phyloP scores from a whole-genome alignment of 2,329 filamentous ascomycete genomes.

The Epichloe typhina region DNA sequence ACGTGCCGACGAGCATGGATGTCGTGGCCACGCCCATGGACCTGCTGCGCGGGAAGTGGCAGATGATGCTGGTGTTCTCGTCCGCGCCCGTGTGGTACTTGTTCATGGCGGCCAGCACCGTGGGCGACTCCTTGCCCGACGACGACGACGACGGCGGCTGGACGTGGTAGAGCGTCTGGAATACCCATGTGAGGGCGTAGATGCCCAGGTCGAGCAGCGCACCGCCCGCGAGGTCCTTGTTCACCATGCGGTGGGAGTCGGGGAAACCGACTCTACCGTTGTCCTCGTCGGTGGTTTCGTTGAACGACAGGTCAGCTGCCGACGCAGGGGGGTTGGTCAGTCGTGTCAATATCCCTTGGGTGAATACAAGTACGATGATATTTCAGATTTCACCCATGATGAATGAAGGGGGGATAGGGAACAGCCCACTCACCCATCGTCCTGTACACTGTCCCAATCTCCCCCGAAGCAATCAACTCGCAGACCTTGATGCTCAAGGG shows the following conservation, averaged over 20 bases:
- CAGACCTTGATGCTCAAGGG: constrained; percentile 66
- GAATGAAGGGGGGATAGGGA: background rate
- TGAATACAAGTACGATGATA: too few relatives aligned
- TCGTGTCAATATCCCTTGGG: too few relatives aligned
- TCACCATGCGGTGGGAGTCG: constrained; percentile 64
- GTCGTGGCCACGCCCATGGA: constrained; percentile 63
- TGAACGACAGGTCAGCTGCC: constrained; percentile 48
- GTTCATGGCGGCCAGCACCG: constrained; percentile 54
- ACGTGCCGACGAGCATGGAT: constrained; percentile 45
- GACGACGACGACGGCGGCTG: constrained; percentile 36
- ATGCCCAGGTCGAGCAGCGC: constrained; percentile 75
- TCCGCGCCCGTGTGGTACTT: constrained; percentile 66
- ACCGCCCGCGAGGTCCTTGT: constrained; percentile 69
- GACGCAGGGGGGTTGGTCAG: background rate
- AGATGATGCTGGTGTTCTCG: constrained; percentile 63
- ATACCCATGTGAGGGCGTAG: constrained; percentile 82
- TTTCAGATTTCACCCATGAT: too few relatives aligned
- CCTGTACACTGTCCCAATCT: constrained; percentile 48
- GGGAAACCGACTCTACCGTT: constrained; percentile 39
- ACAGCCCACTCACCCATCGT: constrained; percentile 36
- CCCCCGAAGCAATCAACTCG: constrained; percentile 42
- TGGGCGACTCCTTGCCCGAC: constrained; percentile 53
- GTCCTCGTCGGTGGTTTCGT: constrained; percentile 39
- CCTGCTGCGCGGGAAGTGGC: constrained; percentile 57
- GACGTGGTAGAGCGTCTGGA: constrained; percentile 76